Evolutionary conservation across 2,329 filamentous ascomycete genomes (phyloP).

Genomic region (Microsporum audouinii): DNA sequence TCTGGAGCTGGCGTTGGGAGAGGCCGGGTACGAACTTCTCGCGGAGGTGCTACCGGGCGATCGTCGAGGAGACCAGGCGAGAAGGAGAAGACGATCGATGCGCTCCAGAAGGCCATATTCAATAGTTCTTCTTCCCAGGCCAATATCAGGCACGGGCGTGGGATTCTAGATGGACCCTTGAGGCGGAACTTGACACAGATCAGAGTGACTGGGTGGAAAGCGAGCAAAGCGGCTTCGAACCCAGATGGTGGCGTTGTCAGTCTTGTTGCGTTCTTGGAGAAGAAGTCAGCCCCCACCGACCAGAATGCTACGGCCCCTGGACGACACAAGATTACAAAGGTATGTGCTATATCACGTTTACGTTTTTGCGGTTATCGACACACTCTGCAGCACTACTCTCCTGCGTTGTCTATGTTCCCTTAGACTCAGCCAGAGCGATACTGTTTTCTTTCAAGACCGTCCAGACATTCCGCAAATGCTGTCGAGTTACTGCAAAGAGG

Average conservation of each 20-base stretch:
- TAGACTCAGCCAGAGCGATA: conserved; percentile 36
- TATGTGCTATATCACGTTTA: conserved; percentile 48
- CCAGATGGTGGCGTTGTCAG: conserved; percentile 54
- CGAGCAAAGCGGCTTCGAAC: conserved; percentile 57
- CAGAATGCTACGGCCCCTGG: conserved; percentile 36
- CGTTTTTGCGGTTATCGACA: conserved; percentile 32
- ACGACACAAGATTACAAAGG: conserved; percentile 60
- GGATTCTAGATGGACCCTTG: conserved; percentile 18
- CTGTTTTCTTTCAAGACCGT: conserved; percentile 20
- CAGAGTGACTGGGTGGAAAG: conserved; percentile 49
- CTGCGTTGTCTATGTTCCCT: conserved; percentile 26
- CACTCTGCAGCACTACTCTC: conserved; percentile 25
- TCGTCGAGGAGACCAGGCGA: conserved; percentile 15
- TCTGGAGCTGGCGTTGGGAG: conserved; percentile 25
- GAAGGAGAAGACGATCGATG: conserved; percentile 23
- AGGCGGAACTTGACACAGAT: conserved; percentile 25
- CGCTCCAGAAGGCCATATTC: conserved; percentile 28
- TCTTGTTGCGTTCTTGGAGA: conserved; percentile 58
- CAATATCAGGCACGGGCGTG: conserved; percentile 30
- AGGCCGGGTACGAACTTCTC: conserved; percentile 23
- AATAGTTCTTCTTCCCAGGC: conserved; percentile 25
- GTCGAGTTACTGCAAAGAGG: conserved; percentile 26
- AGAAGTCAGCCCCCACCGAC: conserved; percentile 50
- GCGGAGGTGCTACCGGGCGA: conserved; percentile 23
- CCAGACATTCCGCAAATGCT: conserved; percentile 24